A percentile compares a stretch with the other conserved stretches of the same genome.
Evolutionary conservation across 2,329 filamentous ascomycete genomes (phyloP).

Genomic region (Fusarium austroafricanum): DNA sequence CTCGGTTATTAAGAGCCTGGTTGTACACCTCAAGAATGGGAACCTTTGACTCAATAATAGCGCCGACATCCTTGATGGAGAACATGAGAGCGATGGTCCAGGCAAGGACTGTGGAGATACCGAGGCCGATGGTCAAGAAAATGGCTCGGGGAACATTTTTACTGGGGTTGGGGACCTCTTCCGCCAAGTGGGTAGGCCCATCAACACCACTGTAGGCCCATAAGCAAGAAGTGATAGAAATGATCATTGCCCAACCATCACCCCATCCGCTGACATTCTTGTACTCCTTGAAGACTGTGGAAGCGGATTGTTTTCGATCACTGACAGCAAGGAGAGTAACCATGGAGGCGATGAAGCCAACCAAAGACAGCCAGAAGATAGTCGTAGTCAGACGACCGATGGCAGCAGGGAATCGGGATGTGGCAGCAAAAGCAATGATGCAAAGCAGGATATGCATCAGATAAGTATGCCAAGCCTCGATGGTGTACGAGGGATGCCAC

Average conservation of each 20-base stretch:
- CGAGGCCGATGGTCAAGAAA: constrained; percentile 40
- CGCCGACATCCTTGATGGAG: constrained; percentile 41
- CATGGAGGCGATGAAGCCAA: constrained; percentile 43
- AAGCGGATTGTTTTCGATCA: constrained; percentile 31
- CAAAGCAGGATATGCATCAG: constrained; percentile 42
- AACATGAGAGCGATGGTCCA: constrained; percentile 46
- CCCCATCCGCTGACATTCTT: constrained; percentile 42
- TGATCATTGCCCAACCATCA: constrained; percentile 43
- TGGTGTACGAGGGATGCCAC: constrained; percentile 36
- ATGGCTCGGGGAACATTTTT: constrained; percentile 44
- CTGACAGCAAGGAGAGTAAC: constrained; percentile 37
- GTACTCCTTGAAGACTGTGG: constrained; percentile 39
- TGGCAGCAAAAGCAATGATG: constrained; percentile 37
- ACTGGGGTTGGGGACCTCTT: constrained; percentile 44
- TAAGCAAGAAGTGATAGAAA: constrained; percentile 40
- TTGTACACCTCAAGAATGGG: constrained; percentile 44
- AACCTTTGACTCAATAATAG: constrained; percentile 38
- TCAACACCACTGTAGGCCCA: constrained; percentile 44
- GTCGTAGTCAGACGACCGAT: constrained; percentile 42
- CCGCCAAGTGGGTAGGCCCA: constrained; percentile 39
- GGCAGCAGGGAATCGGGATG: constrained; percentile 36
- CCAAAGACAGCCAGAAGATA: constrained; percentile 39
- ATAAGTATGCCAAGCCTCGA: constrained; percentile 44
- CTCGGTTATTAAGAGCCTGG: constrained; percentile 38
- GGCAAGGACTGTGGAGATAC: constrained; percentile 36